phyloP scores from a whole-genome alignment of 2,329 filamentous ascomycete species.

The Colletotrichum tamarilloi region DNA sequence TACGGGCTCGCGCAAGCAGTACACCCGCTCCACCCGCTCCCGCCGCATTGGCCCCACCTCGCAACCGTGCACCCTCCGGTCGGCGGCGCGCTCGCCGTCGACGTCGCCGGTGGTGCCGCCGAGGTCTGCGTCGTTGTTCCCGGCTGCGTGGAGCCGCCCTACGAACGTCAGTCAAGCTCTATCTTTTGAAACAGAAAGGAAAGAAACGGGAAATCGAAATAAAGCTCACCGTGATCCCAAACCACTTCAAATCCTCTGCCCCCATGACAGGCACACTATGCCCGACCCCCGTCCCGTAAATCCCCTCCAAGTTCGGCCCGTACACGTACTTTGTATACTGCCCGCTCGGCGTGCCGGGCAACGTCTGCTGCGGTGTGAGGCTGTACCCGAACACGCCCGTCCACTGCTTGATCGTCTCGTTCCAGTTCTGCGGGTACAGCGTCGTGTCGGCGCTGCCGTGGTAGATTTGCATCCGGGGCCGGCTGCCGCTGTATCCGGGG shows the following conservation, averaged over 20 bases:
- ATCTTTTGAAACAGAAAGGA: too few species aligned
- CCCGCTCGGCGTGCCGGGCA: constrained; percentile 42
- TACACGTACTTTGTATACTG: constrained; percentile 47
- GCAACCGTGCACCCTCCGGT: constrained; percentile 22
- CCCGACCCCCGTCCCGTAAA: constrained; percentile 45
- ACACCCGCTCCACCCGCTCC: constrained; percentile 35
- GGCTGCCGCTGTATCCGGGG: constrained; percentile 59
- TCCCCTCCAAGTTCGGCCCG: constrained; percentile 46
- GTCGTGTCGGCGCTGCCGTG: constrained; percentile 64
- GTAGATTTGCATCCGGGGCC: constrained; percentile 68
- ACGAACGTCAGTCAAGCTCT: neutral
- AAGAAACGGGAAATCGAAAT: fast-evolving
- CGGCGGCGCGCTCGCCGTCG: constrained; percentile 27
- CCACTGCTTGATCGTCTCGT: constrained; percentile 69
- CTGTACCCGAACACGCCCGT: constrained; percentile 58
- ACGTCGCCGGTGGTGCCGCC: constrained; percentile 26
- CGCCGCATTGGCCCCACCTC: constrained; percentile 38
- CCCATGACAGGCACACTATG: constrained; percentile 47
- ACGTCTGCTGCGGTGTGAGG: constrained; percentile 41
- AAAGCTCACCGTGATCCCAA: constrained; percentile 33
- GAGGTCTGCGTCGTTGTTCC: constrained; percentile 30
- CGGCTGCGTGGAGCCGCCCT: constrained; percentile 19
- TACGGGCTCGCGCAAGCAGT: constrained; percentile 31
- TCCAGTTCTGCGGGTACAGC: constrained; percentile 63
- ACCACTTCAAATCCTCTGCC: constrained; percentile 41